phyloP scores from a whole-genome alignment of 306 rosid species.

The Prunus mume region DNA sequence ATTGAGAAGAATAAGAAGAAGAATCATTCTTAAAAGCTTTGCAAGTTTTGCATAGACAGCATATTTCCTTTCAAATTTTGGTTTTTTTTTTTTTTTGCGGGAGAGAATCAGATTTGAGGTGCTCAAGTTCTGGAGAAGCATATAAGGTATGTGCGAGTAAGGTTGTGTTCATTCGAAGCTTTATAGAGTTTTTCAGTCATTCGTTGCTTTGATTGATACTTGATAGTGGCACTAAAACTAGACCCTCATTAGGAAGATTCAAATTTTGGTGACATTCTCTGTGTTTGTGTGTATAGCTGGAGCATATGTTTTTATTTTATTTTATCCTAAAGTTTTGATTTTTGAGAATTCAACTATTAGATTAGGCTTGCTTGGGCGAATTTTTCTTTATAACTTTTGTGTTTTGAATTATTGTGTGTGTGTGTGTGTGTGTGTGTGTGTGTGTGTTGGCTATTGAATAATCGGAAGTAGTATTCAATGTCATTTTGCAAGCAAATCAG shows the following conservation, averaged over 20 bases:
- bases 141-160: not conserved
- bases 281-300: not conserved
- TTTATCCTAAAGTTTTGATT: not conserved
- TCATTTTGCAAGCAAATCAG: not conserved
- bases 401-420: no score
- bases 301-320: not conserved
- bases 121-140: not conserved
- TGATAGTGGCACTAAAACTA: not conserved
- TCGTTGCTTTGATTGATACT: not conserved
- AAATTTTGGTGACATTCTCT: not conserved
- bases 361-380: no score
- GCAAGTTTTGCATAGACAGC: not conserved
- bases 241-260: conserved; percentile 1
- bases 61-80: not conserved
- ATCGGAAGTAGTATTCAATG: not conserved
- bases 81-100: conserved; percentile 1
- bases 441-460: not conserved
- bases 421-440: not conserved
- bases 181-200: not conserved
- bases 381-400: no score
- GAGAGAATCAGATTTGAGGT: not conserved
- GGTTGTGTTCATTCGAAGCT: not conserved
- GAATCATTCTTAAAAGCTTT: not conserved
- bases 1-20: not conserved
- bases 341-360: not conserved